Evolutionary conservation across 2,329 filamentous ascomycete species (phyloP), one percentile per base, ranked within the genome.

Genomic region (Alternaria sp.): DNA sequence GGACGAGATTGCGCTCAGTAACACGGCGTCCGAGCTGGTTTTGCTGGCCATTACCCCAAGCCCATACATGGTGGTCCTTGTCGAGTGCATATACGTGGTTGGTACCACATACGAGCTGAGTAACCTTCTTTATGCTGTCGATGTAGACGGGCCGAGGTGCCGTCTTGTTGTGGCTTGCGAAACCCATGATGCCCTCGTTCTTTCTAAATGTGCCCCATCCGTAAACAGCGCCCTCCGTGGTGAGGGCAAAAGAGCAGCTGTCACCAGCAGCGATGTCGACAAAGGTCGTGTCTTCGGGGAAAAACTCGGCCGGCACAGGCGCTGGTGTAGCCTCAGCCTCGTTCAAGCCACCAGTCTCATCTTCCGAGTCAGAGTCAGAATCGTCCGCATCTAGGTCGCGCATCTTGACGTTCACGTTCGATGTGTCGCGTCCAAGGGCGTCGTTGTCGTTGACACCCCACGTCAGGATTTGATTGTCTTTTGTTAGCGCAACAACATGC

Each of bases 401-500:
- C 69, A 84, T 77, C 52, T 86, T 87, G 48, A 89, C 89, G 2
- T 89, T 85, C 4, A 62, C 73, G 83, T 88, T 89, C 11, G 80
- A 80, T 3, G 90, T 93, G 72, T 91, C 85, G 72, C 92, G 84
- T 40, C 92, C 92, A 36, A 96, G 84, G 8, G 92, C 90, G 62
- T 90, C 90, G 72, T 93, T 88, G 72, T 96, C 92, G 73, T 95
- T 95, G 67, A 95, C 91, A 53, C 92, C 92, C 92, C 92, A 96
- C 28, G 90, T 93, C 53, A 92, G 80, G 67, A 96, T 90, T 79
- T 88, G 88, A 81, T 93, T 92, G 76, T 94, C 89, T 66, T 88
- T 85, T 49, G 92, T 94, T 51, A 95, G 80, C 3, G 89, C 91
- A 62, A 90, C 82, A 51, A 84, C 88, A 78, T 96, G 92, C 91